Conservation (phyloP, 352 stramenopile species). For the Globisporangium paddicum region DNA sequence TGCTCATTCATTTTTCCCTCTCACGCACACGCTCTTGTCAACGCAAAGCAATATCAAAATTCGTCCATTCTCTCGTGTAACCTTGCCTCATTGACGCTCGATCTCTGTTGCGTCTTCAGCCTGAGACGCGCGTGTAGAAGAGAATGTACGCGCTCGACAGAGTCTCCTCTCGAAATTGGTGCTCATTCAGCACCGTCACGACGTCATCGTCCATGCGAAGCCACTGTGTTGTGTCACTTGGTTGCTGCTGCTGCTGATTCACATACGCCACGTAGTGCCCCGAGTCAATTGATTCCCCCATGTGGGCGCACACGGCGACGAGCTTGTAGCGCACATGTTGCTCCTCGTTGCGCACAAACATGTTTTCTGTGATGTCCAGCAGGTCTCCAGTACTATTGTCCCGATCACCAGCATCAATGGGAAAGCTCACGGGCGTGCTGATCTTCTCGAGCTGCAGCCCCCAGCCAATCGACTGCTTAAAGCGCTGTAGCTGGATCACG, state of each 20-base stretch:
- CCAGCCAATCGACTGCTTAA: slow-evolving; percentile 36
- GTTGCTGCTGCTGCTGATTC: slow-evolving; percentile 4
- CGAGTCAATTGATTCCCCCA: slow-evolving; percentile 50
- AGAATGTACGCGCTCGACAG: slow-evolving; percentile 63
- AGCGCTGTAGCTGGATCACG: slow-evolving; percentile 68
- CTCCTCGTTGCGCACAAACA: slow-evolving; percentile 52
- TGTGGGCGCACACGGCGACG: slow-evolving; percentile 66
- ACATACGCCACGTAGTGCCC: slow-evolving; percentile 80
- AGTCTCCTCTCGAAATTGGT: slow-evolving; percentile 43
- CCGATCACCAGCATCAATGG: slow-evolving; percentile 12
- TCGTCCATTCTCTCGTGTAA: neutral
- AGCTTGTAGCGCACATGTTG: slow-evolving; percentile 47
- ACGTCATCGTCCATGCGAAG: slow-evolving; percentile 69
- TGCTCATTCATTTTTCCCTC: neutral
- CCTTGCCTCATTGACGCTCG: neutral
- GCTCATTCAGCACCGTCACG: slow-evolving; percentile 42
- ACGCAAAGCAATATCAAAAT: neutral
- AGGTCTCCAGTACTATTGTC: slow-evolving; percentile 11
- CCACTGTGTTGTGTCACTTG: slow-evolving; percentile 25
- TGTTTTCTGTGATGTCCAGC: slow-evolving; percentile 60
- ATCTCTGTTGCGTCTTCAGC: neutral
- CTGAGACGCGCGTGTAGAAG: slow-evolving; percentile 48
- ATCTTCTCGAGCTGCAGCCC: slow-evolving; percentile 44
- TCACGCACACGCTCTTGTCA: neutral
- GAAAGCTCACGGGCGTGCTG: slow-evolving; percentile 50